Evolutionary conservation across 2,329 filamentous ascomycete genomes (phyloP), one percentile per base, ranked within the genome.

Genomic region (Arachnomyces sp.): DNA sequence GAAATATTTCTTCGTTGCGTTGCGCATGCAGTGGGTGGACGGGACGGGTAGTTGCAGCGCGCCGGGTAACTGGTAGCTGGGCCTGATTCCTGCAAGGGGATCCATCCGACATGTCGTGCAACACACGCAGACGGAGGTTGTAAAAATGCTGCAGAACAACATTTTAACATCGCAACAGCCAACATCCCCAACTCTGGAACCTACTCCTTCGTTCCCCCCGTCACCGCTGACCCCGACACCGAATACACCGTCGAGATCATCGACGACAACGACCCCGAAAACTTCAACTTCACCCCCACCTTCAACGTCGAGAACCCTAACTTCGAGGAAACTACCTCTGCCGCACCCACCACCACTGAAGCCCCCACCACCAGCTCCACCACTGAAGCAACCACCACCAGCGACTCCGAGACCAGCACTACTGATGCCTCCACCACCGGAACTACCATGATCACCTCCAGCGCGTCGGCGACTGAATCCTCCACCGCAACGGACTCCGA

Each of bases 161-260:
- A n/a, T 20, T 11, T 4, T 33, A 31, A 30, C 35, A 16, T 14
- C 29, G 31, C 15, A 11, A 32, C 50, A 76, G 71, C 60, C 36
- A 54, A 49, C 48, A 65, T 76, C 47, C 46, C 55, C 44, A 76
- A 76, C 59, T 59, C 55, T 34, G 71, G 71, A 42, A 63, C 55
- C 45, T 74, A 63, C 60, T 67, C 64, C 42, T 74, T 72, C 65
- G 58, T 56, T 28, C 63, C 70, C 4, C 61, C 67, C 15, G 41
- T 54, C 36, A 49, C 58, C 42, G 56, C 70, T 41, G 59, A 60
- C 34, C 59, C 63, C 38, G 63, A 67, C 48, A 57, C 57, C 30
- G 63, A 70, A 54, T 76, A 75, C 64, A 69, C 71, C 42, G 58
- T 77, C 46, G 62, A 73, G 53, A 77, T 77, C 51, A 58, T 73